A percentile compares a stretch with the other conserved stretches of the same genome.
These are phyloP conservation scores for Carpinus fangiana DNA, from an alignment of 306 rosid genomes.

Conservation along the genomic window DNA sequence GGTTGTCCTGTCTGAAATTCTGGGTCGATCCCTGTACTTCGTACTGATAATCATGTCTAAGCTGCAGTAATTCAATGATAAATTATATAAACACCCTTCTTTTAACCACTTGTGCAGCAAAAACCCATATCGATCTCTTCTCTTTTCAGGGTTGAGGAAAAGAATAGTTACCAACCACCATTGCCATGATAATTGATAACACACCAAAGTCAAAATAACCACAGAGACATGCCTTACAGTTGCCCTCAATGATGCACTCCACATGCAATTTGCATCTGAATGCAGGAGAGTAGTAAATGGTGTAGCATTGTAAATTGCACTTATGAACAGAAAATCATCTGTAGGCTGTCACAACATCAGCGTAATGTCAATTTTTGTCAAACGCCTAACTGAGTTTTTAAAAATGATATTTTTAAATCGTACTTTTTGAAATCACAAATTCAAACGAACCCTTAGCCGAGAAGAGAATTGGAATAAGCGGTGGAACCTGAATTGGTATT, in stretches of 20 bases:
- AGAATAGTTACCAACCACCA: constrained; percentile 18
- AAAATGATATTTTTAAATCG: no score
- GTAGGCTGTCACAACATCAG: not conserved
- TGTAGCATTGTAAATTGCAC: no score
- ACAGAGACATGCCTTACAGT: constrained; percentile 2
- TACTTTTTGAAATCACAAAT: no score
- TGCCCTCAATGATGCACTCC: not conserved
- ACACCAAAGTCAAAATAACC: constrained; percentile 3
- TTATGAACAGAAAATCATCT: not conserved
- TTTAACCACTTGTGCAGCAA: not conserved
- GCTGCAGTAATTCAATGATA: not conserved
- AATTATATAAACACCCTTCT: not conserved
- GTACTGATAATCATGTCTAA: not conserved
- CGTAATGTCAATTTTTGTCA: not conserved
- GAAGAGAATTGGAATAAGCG: no score
- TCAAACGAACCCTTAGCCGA: no score
- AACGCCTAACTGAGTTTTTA: no score
- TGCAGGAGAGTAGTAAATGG: no score
- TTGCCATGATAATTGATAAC: constrained; percentile 16
- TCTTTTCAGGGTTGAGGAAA: not conserved
- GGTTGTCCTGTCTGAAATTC: not conserved
- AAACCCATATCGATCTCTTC: not conserved
- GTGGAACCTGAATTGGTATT: no score
- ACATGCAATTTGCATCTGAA: not conserved
- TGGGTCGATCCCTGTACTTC: not conserved